phyloP scores from a whole-genome alignment of 179 eudicot species.

The Beta corolliflora region DNA sequence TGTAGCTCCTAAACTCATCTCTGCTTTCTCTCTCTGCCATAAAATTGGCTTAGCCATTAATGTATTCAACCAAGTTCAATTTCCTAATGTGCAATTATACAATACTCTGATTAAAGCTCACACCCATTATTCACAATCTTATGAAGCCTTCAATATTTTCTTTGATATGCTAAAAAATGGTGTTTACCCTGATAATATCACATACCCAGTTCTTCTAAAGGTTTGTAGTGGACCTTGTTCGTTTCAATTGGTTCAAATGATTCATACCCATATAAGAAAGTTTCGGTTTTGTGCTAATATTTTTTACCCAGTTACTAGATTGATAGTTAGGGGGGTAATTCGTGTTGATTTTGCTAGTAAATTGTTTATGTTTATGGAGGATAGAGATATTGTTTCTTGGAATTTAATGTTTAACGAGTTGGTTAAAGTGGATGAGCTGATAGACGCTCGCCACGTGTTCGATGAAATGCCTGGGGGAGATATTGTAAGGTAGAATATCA shows the following conservation, averaged over 20 bases:
- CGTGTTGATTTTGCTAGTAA: constrained; percentile 21
- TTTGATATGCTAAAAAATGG: constrained; percentile 26
- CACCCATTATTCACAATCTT: constrained; percentile 15
- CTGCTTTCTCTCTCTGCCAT: constrained; percentile 61
- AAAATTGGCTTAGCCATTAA: constrained; percentile 35
- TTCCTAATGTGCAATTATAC: constrained; percentile 27
- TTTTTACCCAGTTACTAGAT: constrained; percentile 28
- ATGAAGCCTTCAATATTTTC: constrained; percentile 6
- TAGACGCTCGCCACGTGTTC: constrained; percentile 26
- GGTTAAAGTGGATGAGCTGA: constrained; percentile 18
- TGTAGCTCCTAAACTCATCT: constrained; percentile 63
- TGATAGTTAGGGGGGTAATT: constrained; percentile 26
- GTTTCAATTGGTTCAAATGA: constrained; percentile 23
- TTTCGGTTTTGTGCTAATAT: constrained; percentile 25
- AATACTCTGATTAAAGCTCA: constrained; percentile 28
- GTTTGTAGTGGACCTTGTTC: constrained; percentile 24
- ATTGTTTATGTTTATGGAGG: constrained; percentile 26
- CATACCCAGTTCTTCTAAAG: constrained; percentile 24
- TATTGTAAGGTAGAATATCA: constrained; percentile 28
- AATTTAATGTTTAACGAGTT: constrained; percentile 28
- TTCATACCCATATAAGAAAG: constrained; percentile 23
- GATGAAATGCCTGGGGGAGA: constrained; percentile 32
- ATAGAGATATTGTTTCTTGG: constrained; percentile 28
- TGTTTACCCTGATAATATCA: constrained; percentile 22
- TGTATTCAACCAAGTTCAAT: constrained; percentile 17